Base-by-base conservation (phyloP, 805 yeast genomes). In the Komagataella populi region DNA sequence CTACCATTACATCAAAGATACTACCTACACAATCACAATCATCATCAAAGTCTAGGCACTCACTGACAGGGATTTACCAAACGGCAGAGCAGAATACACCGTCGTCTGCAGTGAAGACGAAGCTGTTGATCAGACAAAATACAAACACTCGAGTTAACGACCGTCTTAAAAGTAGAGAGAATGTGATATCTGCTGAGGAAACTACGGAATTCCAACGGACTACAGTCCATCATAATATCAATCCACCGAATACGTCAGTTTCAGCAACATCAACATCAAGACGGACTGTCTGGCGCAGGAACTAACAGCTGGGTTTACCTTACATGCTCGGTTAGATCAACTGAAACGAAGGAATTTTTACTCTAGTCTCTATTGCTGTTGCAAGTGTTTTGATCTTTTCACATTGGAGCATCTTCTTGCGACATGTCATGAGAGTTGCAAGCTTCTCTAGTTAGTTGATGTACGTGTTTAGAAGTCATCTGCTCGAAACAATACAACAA, bases 1-100 rank as follows among this genome's bases (percentile, higher is more conserved):
- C 49, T 46, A 12, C 52, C n/a, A 17, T 56, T 53, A 43, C 57
- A 53, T 7, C 56, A 50, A 10, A 44, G 49, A 22, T 50, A 47
- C 43, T 51, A 49, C 18, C 49, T 51, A 16, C 53, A 51, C 6
- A 50, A 44, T 18, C 48, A 44, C 14, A 51, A 46, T 36, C 56
- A 20, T 20, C 52, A 49, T 46, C 50, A 44, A 44, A 43, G 30
- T 49, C 51, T 39, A 53, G 51, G 20, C 52, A 53, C 47, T 53
- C 55, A 8, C 51, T 53, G 44, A 53, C 50, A 17, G 50, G 52
- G 36, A 51, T 53, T 5, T 53, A 53, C n/a, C 44, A 46, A 23
- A 47, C 43, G 17, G 51, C 39, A 8, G 39, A 30, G 12, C 39
- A 30, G n/a, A 30, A 30, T 14, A 30, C 39, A 3, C 39, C 39